Percentiles rank a stretch among this genome's conserved stretches.
phyloP scores from a whole-genome alignment of 2,329 filamentous ascomycete genomes.

The Clarireedia sp. region DNA sequence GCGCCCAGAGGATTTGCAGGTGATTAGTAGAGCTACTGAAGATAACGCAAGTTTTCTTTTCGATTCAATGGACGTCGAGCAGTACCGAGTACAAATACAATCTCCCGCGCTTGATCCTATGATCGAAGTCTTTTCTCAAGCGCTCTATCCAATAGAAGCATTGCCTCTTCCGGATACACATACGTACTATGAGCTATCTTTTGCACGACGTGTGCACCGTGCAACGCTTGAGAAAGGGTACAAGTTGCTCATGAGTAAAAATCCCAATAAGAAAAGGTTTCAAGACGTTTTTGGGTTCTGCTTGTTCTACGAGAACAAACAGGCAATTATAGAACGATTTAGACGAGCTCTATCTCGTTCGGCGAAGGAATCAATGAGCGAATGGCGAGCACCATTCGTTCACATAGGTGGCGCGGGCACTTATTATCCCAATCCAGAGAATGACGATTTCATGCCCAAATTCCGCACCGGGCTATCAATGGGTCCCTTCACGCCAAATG shows the following conservation, averaged over 20 bases:
- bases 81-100: slow-evolving; percentile 22
- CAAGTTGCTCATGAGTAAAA: slow-evolving; percentile 43
- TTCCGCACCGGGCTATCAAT: slow-evolving; percentile 34
- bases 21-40: slow-evolving; percentile 42
- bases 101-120: slow-evolving; percentile 27
- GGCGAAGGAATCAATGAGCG: slow-evolving; percentile 41
- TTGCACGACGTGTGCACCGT: slow-evolving; percentile 64
- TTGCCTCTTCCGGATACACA: slow-evolving; percentile 45
- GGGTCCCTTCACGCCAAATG: slow-evolving; percentile 40
- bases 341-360: slow-evolving; percentile 23
- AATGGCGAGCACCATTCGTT: slow-evolving; percentile 54
- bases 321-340: slow-evolving; percentile 38
- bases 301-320: slow-evolving; percentile 49
- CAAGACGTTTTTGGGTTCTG: slow-evolving; percentile 61
- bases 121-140: slow-evolving; percentile 23
- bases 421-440: slow-evolving; percentile 42
- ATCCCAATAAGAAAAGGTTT: slow-evolving; percentile 41
- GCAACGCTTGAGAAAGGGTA: slow-evolving; percentile 55
- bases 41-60: slow-evolving; percentile 48
- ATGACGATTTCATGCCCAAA: slow-evolving; percentile 23
- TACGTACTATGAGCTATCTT: slow-evolving; percentile 55
- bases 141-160: slow-evolving; percentile 25
- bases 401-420: slow-evolving; percentile 61
- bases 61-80: slow-evolving; percentile 27
- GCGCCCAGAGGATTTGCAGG: slow-evolving; percentile 33